Percentiles rank a stretch among this genome's conserved stretches.
Evolutionary conservation across 257 asterid species (phyloP).

Genomic region (Rehmannia glutinosa): DNA sequence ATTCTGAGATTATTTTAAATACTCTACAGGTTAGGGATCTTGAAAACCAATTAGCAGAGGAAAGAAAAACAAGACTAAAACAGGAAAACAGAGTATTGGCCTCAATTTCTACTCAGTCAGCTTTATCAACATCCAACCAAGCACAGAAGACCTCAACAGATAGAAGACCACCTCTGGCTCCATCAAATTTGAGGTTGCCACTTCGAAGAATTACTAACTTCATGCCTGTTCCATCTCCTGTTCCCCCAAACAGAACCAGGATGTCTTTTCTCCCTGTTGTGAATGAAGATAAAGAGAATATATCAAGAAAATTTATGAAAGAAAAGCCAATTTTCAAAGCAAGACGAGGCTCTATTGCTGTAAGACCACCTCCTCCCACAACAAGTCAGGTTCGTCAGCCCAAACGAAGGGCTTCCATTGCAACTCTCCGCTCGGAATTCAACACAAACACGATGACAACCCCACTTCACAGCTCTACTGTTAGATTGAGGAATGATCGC

Average conservation of each 20-base stretch:
- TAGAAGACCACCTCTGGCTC: conserved; percentile 81
- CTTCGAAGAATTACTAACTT: conserved; percentile 68
- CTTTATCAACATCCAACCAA: conserved; percentile 38
- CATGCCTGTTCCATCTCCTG: conserved; percentile 47
- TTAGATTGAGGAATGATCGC: conserved; percentile 37
- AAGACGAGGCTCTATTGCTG: conserved; percentile 69
- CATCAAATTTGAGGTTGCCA: conserved; percentile 68
- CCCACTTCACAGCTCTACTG: conserved; percentile 43
- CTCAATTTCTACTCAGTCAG: conserved; percentile 43
- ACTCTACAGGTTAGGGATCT: conserved; percentile 74
- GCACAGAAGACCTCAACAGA: conserved; percentile 42
- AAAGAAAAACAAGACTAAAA: conserved; percentile 69
- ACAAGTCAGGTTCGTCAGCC: conserved; percentile 61
- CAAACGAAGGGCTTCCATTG: conserved; percentile 80
- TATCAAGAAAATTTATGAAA: conserved; percentile 18
- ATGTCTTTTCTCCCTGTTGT: conserved; percentile 55
- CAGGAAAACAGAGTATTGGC: conserved; percentile 79
- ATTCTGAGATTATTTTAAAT: too few species aligned
- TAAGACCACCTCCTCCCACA: conserved; percentile 46
- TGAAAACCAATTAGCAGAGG: conserved; percentile 82
- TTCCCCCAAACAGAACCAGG: conserved; percentile 35
- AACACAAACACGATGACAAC: conserved; percentile 32
- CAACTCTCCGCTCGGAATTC: conserved; percentile 52
- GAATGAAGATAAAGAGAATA: conserved; percentile 57
- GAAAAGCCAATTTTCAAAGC: conserved; percentile 43